phyloP scores from a whole-genome alignment of 2,329 filamentous ascomycete genomes.

The Aspergillus brunneoviolaceus region DNA sequence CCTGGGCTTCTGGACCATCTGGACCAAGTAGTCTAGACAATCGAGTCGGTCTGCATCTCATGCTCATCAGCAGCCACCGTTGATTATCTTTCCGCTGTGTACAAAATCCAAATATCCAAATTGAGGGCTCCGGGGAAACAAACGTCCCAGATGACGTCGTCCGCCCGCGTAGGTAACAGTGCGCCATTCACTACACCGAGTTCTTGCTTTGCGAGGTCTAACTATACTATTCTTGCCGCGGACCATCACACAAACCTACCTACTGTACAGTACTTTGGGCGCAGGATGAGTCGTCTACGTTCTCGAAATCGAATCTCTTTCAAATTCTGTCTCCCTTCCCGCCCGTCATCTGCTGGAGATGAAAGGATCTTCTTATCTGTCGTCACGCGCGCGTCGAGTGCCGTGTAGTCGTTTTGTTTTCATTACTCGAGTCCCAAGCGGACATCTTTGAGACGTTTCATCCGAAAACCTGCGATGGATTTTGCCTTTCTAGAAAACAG shows the following conservation, averaged over 20 bases:
- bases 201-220: neutral
- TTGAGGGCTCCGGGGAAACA: neutral
- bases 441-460: neutral
- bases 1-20: conserved; percentile 7
- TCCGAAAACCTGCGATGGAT: neutral
- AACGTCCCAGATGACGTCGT: neutral
- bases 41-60: neutral
- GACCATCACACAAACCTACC: neutral
- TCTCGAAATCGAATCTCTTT: neutral
- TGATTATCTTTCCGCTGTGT: neutral
- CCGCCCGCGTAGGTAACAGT: neutral
- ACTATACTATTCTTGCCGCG: neutral
- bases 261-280: neutral
- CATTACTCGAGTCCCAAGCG: neutral
- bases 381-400: neutral
- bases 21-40: neutral
- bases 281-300: neutral
- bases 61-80: neutral
- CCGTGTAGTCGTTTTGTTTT: neutral
- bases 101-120: neutral
- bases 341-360: neutral
- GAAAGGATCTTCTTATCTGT: neutral
- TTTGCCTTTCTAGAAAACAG: neutral
- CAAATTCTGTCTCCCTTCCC: too few species aligned
- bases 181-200: neutral